phyloP scores from a whole-genome alignment of 2,329 filamentous ascomycete genomes.

The Macrophomina pseudophaseolina region DNA sequence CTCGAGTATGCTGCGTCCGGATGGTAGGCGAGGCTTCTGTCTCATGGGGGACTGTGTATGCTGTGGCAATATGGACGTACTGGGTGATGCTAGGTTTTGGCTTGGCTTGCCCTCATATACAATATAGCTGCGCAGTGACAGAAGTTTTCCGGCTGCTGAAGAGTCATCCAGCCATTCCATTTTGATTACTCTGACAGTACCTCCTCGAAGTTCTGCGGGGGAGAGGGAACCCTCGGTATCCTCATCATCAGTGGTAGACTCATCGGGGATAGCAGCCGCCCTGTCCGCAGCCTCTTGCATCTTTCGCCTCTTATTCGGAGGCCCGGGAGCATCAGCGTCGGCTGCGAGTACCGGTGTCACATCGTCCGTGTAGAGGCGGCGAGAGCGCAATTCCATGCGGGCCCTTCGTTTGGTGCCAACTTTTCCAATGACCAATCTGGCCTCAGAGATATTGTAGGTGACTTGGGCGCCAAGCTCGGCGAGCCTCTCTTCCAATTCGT shows the following conservation, averaged over 20 bases:
- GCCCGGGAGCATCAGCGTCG: slow-evolving; percentile 15
- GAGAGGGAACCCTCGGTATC: slow-evolving; percentile 31
- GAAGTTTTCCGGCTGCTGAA: slow-evolving; percentile 45
- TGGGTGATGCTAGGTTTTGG: slow-evolving; percentile 39
- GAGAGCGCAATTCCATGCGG: slow-evolving; percentile 74
- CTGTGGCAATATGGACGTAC: slow-evolving; percentile 23
- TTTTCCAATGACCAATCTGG: slow-evolving; percentile 75
- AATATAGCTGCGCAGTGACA: slow-evolving; percentile 56
- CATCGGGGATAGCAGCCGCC: not conserved
- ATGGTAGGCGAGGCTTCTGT: not conserved
- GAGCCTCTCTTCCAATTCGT: slow-evolving; percentile 68
- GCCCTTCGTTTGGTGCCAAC: slow-evolving; percentile 73
- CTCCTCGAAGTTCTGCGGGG: not conserved
- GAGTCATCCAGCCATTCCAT: slow-evolving; percentile 61
- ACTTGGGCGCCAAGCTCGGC: slow-evolving; percentile 60
- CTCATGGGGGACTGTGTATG: not conserved
- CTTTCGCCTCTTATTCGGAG: slow-evolving; percentile 30
- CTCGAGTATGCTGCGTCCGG: slow-evolving; percentile 51
- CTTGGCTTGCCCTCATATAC: slow-evolving; percentile 58
- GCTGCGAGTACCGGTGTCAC: slow-evolving; percentile 34
- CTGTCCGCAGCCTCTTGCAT: slow-evolving; percentile 25
- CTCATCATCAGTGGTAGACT: slow-evolving; percentile 40
- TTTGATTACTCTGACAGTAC: slow-evolving; percentile 56
- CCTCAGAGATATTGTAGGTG: slow-evolving; percentile 74
- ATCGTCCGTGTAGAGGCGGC: slow-evolving; percentile 66